Evolutionary conservation across 345 rosid species (phyloP).

Genomic region (Litchi chinensis): DNA sequence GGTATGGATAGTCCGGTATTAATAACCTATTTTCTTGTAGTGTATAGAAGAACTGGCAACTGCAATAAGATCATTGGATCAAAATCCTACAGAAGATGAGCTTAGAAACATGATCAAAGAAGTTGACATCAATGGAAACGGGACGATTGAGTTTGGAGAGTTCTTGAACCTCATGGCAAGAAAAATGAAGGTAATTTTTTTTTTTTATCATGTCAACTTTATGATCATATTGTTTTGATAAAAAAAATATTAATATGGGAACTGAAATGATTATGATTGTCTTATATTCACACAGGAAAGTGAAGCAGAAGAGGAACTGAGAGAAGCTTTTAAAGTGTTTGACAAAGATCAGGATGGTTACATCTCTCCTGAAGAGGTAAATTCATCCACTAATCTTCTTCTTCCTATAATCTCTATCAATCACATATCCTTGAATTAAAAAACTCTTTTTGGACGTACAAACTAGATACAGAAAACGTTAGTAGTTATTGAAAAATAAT

Average conservation of each 20-base stretch:
- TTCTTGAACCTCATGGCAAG: conserved; percentile 71
- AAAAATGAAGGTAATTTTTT: conserved; percentile 57
- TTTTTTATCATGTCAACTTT: no score
- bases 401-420: no score
- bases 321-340: conserved; percentile 69
- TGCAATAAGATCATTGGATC: conserved; percentile 53
- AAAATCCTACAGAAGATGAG: conserved; percentile 65
- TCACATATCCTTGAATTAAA: no score
- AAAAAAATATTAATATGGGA: no score
- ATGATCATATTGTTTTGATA: not conserved
- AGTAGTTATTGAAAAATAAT: no score
- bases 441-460: not conserved
- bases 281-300: conserved; percentile 36
- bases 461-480: no score
- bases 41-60: conserved; percentile 55
- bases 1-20: no score
- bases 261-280: no score
- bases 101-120: conserved; percentile 60
- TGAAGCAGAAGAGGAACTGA: conserved; percentile 56
- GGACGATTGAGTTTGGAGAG: conserved; percentile 67
- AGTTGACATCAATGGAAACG: conserved; percentile 59
- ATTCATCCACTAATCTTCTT: not conserved
- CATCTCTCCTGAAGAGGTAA: conserved; percentile 61
- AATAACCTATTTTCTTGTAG: no score
- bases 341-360: conserved; percentile 73